Percentiles rank a stretch among this genome's conserved stretches.
Conservation (phyloP, 371 early-diverging fungal species). For the Synchytrium microbalum region DNA sequence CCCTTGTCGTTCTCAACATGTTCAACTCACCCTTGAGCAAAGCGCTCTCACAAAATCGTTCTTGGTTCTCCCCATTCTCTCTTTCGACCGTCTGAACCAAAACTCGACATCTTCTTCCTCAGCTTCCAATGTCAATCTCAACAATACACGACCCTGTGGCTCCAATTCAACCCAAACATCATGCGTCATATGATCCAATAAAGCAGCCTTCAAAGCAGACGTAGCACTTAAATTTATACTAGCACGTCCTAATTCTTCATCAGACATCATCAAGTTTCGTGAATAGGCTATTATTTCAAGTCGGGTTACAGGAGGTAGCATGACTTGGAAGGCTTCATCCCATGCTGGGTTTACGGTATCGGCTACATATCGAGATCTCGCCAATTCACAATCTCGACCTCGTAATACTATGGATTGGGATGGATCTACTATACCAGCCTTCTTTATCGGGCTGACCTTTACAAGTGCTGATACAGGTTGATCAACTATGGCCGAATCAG, state of each 20-base stretch:
- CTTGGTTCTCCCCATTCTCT: conserved; percentile 29
- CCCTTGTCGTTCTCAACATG: background rate
- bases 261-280: conserved; percentile 67
- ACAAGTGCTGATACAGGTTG: conserved; percentile 1
- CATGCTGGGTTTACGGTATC: conserved; percentile 79
- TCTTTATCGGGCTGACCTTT: background rate
- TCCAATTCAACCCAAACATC: conserved; percentile 77
- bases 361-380: conserved; percentile 53
- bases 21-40: conserved; percentile 15
- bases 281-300: conserved; percentile 66
- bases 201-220: conserved; percentile 51
- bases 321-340: conserved; percentile 79
- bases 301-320: conserved; percentile 50
- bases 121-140: conserved; percentile 81
- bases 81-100: conserved; percentile 67
- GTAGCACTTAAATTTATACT: conserved; percentile 21
- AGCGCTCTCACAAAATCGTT: conserved; percentile 34
- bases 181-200: conserved; percentile 67
- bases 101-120: conserved; percentile 89
- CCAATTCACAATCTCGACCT: conserved; percentile 46
- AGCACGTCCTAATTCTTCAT: conserved; percentile 52
- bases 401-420: conserved; percentile 72
- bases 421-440: conserved; percentile 27
- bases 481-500: conserved; percentile 14
- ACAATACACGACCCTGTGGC: conserved; percentile 70